These are phyloP conservation scores for Dichotomopilus funicola DNA, from an alignment of 2,329 filamentous ascomycete genomes.

Conservation along the genomic window DNA sequence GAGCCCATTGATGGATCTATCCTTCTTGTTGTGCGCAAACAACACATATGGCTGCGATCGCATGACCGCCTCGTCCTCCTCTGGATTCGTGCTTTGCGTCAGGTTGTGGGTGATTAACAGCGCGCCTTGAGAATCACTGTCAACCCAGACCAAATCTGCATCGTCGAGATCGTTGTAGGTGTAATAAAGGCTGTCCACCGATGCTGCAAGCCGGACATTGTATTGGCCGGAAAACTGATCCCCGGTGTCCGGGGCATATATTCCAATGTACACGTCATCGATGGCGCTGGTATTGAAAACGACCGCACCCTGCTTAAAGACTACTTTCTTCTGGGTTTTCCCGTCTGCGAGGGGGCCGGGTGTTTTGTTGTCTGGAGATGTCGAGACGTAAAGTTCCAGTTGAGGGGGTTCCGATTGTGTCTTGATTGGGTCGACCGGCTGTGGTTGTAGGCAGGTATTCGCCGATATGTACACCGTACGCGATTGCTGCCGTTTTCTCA, in stretches of 20 bases:
- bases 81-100: conserved; percentile 48
- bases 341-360: conserved; percentile 55
- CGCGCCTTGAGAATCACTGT: conserved; percentile 73
- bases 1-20: conserved; percentile 59
- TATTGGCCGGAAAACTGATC: conserved; percentile 59
- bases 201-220: conserved; percentile 75
- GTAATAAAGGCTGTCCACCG: conserved; percentile 73
- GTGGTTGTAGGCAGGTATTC: conserved; percentile 78
- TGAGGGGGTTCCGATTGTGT: conserved; percentile 55
- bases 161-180: conserved; percentile 46
- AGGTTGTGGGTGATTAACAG: conserved; percentile 73
- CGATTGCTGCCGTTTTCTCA: conserved; percentile 25
- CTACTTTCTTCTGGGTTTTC: conserved; percentile 38
- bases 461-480: conserved; percentile 70
- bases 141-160: conserved; percentile 67
- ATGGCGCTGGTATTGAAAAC: conserved; percentile 56
- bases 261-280: conserved; percentile 66
- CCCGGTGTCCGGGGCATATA: conserved; percentile 63
- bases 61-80: conserved; percentile 49
- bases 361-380: conserved; percentile 52
- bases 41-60: conserved; percentile 62
- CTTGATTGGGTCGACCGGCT: conserved; percentile 42
- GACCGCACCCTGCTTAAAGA: conserved; percentile 64
- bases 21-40: conserved; percentile 61
- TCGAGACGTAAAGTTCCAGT: conserved; percentile 71